Evolutionary conservation across 2,329 filamentous ascomycete species (phyloP).

Genomic region (Fusarium sp.): DNA sequence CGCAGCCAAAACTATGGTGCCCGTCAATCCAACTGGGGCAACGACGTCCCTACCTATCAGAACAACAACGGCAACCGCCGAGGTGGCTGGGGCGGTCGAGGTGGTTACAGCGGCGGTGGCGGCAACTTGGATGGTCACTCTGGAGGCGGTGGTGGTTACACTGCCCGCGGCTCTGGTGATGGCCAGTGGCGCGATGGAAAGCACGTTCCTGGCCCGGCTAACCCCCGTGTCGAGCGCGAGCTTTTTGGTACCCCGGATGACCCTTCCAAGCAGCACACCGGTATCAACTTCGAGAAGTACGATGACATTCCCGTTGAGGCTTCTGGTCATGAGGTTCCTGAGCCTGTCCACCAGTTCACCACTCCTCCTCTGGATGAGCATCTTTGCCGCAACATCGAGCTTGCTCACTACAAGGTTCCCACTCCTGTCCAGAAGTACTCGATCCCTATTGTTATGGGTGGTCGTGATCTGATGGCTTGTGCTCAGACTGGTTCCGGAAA

Average conservation of each 20-base stretch:
- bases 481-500: slow-evolving; percentile 99
- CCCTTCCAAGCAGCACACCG: slow-evolving; percentile 92
- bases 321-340: slow-evolving; percentile 91
- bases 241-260: slow-evolving; percentile 93
- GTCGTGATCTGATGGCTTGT: slow-evolving; percentile 98
- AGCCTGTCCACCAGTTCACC: slow-evolving; percentile 88
- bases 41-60: slow-evolving; percentile 43
- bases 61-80: slow-evolving; percentile 41
- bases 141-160: slow-evolving; percentile 67
- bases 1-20: slow-evolving; percentile 45
- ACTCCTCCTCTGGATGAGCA: slow-evolving; percentile 97
- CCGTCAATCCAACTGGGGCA: slow-evolving; percentile 49
- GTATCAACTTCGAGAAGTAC: slow-evolving; percentile 99
- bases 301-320: slow-evolving; percentile 99
- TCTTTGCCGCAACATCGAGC: slow-evolving; percentile 89
- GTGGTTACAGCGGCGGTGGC: slow-evolving; percentile 49
- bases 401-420: slow-evolving; percentile 93
- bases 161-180: slow-evolving; percentile 86
- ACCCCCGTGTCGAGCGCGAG: slow-evolving; percentile 91
- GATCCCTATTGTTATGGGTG: slow-evolving; percentile 97
- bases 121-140: slow-evolving; percentile 72
- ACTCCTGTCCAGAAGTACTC: slow-evolving; percentile 99
- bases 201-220: slow-evolving; percentile 89
- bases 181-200: slow-evolving; percentile 97
- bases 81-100: slow-evolving; percentile 49